These are phyloP conservation scores for Pholiota molesta DNA, from an alignment of 768 basidiomycete genomes.

Conservation along the genomic window DNA sequence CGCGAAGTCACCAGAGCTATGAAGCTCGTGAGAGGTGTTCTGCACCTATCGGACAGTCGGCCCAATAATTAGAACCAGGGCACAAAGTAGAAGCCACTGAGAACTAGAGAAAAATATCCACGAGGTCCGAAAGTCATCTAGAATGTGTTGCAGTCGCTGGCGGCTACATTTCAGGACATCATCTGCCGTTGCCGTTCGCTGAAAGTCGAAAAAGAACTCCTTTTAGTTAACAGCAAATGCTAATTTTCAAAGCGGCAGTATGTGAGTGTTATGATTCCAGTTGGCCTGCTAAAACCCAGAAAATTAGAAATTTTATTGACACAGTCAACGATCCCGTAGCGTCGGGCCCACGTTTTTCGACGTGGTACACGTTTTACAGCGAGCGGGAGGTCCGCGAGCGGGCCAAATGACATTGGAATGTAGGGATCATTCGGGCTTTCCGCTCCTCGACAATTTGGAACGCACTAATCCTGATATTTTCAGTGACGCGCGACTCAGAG, in stretches of 20 bases:
- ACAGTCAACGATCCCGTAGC: neutral
- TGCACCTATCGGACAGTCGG: neutral
- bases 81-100: no score
- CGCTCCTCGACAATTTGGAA: neutral
- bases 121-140: no score
- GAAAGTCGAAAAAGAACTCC: no score
- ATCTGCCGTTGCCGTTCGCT: no score
- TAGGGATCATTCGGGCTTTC: constrained; percentile 1
- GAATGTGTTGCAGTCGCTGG: no score
- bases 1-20: no score
- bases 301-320: neutral
- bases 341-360: constrained; percentile 2
- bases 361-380: constrained; percentile 8
- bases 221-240: no score
- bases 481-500: neutral
- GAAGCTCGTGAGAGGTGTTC: neutral
- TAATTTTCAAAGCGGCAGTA: no score
- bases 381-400: constrained; percentile 7
- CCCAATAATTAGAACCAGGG: no score
- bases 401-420: constrained; percentile 7
- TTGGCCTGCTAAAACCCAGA: neutral
- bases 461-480: no score
- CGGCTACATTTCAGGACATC: no score
- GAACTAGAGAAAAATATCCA: no score
- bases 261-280: neutral